phyloP scores from a whole-genome alignment of 78 protist genomes.

The Dictyostelium capitatum region DNA sequence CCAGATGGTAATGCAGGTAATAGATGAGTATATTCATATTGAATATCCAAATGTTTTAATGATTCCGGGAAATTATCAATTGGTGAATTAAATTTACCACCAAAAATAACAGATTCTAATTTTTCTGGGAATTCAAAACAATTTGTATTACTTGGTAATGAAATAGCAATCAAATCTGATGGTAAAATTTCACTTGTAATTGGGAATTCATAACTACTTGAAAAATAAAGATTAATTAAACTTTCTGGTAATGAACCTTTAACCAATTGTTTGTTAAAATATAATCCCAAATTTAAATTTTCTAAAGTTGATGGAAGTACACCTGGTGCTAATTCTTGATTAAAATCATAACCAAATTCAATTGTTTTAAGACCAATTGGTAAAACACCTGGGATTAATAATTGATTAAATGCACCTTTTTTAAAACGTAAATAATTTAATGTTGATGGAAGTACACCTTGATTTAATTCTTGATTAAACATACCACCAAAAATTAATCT shows the following conservation, averaged over 20 bases:
- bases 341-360: neutral
- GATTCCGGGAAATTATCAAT: neutral
- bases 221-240: neutral
- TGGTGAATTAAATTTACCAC: neutral
- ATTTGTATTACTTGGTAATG: neutral
- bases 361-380: neutral
- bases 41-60: neutral
- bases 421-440: neutral
- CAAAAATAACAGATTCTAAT: neutral
- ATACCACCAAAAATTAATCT: neutral
- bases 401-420: neutral
- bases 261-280: neutral
- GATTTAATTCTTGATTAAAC: neutral
- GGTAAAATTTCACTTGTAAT: neutral
- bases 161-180: neutral
- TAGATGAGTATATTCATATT: neutral
- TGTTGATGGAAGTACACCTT: constrained; percentile 1
- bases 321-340: neutral
- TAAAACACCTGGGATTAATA: neutral
- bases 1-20: neutral
- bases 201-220: neutral
- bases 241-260: neutral
- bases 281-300: neutral
- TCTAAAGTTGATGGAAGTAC: neutral
- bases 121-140: neutral